Base-by-base conservation (phyloP, 805 yeast species). In the Saccharomycopsis amapae region DNA sequence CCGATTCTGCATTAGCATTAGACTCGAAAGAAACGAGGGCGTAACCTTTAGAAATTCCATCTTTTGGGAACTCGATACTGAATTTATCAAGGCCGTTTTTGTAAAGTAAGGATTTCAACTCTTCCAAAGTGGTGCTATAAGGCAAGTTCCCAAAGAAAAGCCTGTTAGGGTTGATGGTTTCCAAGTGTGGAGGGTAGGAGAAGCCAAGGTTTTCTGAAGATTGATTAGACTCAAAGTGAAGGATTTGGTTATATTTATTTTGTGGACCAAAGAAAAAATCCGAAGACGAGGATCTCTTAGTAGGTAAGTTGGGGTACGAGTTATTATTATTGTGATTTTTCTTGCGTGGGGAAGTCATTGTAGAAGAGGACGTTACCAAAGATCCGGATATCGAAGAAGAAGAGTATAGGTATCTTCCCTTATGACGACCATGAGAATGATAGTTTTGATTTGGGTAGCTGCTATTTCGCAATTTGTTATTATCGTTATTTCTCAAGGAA, bases 141-240 rank as follows among this genome's bases (percentile, higher is more conserved):
- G 81, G 81, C 22, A 77, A 67, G 55, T 77, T 77, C 0, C 83
- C 83, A 22, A 77, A 60, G 54, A 76, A 77, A 15, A 77, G 52
- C 18, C 79, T 55, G 17, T 64, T 61, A 3, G 67, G 66, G 52
- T 72, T 68, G 6, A 70, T 70, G 20, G 43, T 20, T 20, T 40
- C 48, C 12, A 12, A 7, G n/a, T 28, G 32, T 28, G 32, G 32
- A 28, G 32, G n/a, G 10, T 28, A n/a, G n/a, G 18, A n/a, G n/a
- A n/a, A n/a, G n/a, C n/a, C n/a, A n/a, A n/a, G n/a, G n/a, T n/a
- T 12, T 12, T n/a, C 31, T 6, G 17, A n/a, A 38, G 15, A 10
- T 5, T n/a, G 15, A 7, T 13, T 25, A 6, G 2, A 13, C 19
- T 22, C 22, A 22, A 46, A 17, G 15, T 42, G 36, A 17, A 31